Percentiles rank a stretch among this genome's conserved stretches.
These are phyloP conservation scores for Boletus edulis DNA, from an alignment of 768 basidiomycete species.

Conservation along the genomic window DNA sequence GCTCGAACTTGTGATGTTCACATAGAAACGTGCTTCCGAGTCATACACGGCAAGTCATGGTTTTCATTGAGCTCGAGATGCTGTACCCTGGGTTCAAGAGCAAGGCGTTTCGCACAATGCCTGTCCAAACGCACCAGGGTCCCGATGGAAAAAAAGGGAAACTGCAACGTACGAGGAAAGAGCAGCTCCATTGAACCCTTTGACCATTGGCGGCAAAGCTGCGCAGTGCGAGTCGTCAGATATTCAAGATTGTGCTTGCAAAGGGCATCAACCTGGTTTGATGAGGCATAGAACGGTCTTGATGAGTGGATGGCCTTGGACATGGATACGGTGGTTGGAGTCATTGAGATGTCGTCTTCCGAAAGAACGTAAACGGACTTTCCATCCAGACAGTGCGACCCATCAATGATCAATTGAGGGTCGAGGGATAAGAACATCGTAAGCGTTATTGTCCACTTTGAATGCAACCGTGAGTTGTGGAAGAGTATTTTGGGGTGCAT, in stretches of 20 bases:
- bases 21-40: no score
- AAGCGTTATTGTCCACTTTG: no score
- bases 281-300: background rate
- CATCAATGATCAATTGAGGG: background rate
- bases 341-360: background rate
- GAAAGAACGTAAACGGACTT: background rate
- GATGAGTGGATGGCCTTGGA: background rate
- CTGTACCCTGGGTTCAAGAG: background rate
- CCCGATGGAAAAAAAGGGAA: no score
- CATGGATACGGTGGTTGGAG: background rate
- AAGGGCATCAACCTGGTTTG: background rate
- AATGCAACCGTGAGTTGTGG: background rate
- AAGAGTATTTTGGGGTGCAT: background rate
- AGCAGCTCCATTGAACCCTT: background rate
- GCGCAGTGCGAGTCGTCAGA: background rate
- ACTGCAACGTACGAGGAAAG: background rate
- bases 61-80: background rate
- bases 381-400: background rate
- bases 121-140: background rate
- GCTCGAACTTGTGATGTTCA: no score
- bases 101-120: background rate
- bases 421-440: no score
- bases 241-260: background rate
- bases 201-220: background rate
- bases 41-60: no score